These are phyloP conservation scores for Chrysoporthe deuterocubensis DNA, from an alignment of 2,329 filamentous ascomycete species.

Conservation along the genomic window DNA sequence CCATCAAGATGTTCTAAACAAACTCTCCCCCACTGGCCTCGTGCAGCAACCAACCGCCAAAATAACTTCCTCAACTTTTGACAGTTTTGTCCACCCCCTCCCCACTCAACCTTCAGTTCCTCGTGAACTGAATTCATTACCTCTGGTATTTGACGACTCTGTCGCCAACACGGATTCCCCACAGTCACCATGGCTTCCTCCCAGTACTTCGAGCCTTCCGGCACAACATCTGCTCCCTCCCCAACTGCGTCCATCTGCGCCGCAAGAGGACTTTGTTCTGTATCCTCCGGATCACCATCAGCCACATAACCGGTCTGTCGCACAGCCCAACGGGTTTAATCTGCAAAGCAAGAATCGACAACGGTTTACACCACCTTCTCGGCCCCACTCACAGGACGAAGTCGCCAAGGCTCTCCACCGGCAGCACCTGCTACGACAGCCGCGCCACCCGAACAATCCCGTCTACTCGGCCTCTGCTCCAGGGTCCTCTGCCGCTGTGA, in stretches of 20 bases:
- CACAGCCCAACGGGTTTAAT: constrained; percentile 48
- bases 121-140: constrained; percentile 68
- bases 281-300: constrained; percentile 42
- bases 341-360: constrained; percentile 40
- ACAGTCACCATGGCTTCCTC: constrained; percentile 80
- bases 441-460: constrained; percentile 48
- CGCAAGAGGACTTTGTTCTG: constrained; percentile 18
- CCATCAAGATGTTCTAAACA: constrained; percentile 63
- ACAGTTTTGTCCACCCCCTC: constrained; percentile 40
- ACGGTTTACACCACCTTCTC: constrained; percentile 45
- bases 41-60: constrained; percentile 45
- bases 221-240: constrained; percentile 41
- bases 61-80: constrained; percentile 54
- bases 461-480: constrained; percentile 72
- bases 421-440: background rate
- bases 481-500: constrained; percentile 61
- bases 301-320: constrained; percentile 52
- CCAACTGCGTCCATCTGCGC: constrained; percentile 16
- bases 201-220: constrained; percentile 66
- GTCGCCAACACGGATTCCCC: constrained; percentile 83
- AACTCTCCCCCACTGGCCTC: constrained; percentile 41
- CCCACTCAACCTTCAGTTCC: constrained; percentile 59
- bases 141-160: constrained; percentile 67
- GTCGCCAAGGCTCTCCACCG: constrained; percentile 38
- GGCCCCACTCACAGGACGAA: constrained; percentile 12